Conservation (phyloP, 2,329 filamentous ascomycete species). For the Colletotrichum agaves region DNA sequence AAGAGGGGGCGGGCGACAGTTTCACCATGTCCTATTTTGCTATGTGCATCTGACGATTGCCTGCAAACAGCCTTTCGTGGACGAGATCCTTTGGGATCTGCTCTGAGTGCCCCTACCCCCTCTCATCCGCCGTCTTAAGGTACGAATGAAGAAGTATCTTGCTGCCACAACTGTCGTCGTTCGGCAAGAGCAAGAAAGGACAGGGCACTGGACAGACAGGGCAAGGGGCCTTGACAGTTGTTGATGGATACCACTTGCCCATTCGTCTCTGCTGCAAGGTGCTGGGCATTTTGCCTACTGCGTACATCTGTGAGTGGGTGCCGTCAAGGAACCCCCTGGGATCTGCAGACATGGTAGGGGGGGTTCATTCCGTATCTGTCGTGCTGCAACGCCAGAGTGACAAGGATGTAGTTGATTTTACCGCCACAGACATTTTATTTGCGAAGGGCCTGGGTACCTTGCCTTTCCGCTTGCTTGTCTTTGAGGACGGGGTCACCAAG, state of each 20-base stretch:
- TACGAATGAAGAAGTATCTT: neutral
- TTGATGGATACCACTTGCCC: neutral
- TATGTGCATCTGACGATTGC: constrained; percentile 1
- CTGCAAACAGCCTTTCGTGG: neutral
- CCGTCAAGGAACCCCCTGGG: constrained; percentile 31
- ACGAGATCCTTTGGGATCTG: no score
- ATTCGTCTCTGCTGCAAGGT: constrained; percentile 1
- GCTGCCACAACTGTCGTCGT: neutral
- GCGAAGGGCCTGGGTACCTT: neutral
- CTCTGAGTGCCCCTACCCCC: no score
- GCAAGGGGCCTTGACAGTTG: neutral
- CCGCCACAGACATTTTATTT: constrained; percentile 14
- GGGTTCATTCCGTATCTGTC: constrained; percentile 36
- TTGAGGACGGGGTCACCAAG: neutral
- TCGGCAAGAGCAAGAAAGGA: neutral
- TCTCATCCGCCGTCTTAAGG: no score
- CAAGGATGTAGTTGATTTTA: constrained; percentile 32
- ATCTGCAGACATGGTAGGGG: constrained; percentile 32
- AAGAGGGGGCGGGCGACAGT: constrained; percentile 16
- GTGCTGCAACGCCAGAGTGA: constrained; percentile 34
- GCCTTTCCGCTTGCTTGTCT: neutral
- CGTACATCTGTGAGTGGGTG: constrained; percentile 16
- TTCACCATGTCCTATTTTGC: constrained; percentile 33
- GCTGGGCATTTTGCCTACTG: constrained; percentile 4
- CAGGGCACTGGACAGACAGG: neutral